Percentiles rank a stretch among this genome's conserved stretches.
phyloP scores from a whole-genome alignment of 192 early-diverging fungal species.

The Entomortierella chlamydospora region DNA sequence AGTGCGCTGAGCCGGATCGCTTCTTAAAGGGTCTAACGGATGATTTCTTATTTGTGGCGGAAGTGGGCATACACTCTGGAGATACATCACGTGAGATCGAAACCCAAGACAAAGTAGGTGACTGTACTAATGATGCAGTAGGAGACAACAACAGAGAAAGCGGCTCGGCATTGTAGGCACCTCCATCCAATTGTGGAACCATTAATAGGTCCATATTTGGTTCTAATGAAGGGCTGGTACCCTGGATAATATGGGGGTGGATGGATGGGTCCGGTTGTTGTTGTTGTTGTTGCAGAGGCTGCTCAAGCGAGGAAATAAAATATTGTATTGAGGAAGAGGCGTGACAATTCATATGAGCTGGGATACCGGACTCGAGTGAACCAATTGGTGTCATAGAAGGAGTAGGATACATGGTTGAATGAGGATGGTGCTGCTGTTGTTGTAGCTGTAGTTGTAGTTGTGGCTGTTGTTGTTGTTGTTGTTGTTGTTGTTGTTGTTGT shows the following conservation, averaged over 20 bases:
- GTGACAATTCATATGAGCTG: not conserved
- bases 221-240: slow-evolving; percentile 8
- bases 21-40: slow-evolving; percentile 2
- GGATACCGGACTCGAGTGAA: not conserved
- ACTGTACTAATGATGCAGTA: not conserved
- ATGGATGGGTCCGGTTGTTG: not conserved
- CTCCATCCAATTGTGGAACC: not conserved
- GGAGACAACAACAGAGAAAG: not conserved
- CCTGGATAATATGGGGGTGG: slow-evolving; percentile 1
- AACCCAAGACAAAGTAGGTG: slow-evolving; percentile 17
- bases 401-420: not conserved
- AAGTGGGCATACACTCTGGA: not conserved
- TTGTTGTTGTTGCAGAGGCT: not conserved
- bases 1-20: not conserved
- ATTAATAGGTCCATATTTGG: slow-evolving; percentile 13
- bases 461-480: slow-evolving; percentile 11
- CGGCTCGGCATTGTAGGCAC: not conserved
- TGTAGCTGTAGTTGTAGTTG: too few species aligned
- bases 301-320: not conserved
- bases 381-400: not conserved
- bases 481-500: slow-evolving; percentile 17
- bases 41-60: not conserved
- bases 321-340: not conserved
- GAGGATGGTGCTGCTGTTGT: too few species aligned
- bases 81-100: slow-evolving; percentile 18